Percentiles rank a stretch among this genome's conserved stretches.
These are phyloP conservation scores for Cydonia oblonga DNA, from an alignment of 331 rosid species.

Conservation along the genomic window DNA sequence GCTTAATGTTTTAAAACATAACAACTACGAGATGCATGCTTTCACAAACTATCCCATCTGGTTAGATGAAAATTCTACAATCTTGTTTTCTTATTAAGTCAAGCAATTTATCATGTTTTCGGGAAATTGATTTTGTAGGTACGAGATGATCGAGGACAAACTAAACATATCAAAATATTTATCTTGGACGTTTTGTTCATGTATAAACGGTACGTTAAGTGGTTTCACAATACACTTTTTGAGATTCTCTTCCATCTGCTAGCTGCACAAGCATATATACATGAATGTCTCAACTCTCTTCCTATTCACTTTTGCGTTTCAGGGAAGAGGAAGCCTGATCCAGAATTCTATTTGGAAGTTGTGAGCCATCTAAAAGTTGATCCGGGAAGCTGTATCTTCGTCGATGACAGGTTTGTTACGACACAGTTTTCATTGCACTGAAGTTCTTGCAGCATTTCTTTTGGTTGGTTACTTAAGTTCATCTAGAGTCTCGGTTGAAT, in stretches of 20 bases:
- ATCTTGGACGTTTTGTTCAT: slow-evolving; percentile 95
- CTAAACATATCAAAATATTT: slow-evolving; percentile 60
- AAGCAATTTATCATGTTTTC: slow-evolving; percentile 3
- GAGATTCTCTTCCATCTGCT: neutral
- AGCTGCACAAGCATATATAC: neutral
- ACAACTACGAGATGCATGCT: slow-evolving; percentile 83
- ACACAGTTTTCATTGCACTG: neutral
- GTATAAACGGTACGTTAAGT: slow-evolving; percentile 36
- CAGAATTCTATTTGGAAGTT: slow-evolving; percentile 55
- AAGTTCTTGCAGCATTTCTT: no score
- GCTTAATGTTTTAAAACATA: slow-evolving; percentile 54
- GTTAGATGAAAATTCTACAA: slow-evolving; percentile 25
- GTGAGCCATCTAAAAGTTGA: slow-evolving; percentile 58
- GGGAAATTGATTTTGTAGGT: slow-evolving; percentile 39
- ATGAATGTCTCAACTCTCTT: neutral
- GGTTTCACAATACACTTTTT: neutral
- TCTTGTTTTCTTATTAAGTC: slow-evolving; percentile 10
- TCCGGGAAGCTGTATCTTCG: slow-evolving; percentile 55
- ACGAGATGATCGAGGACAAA: slow-evolving; percentile 72
- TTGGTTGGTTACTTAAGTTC: no score
- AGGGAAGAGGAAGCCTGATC: slow-evolving; percentile 95
- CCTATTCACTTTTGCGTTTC: slow-evolving; percentile 7
- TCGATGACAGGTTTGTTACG: slow-evolving; percentile 71
- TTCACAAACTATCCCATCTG: slow-evolving; percentile 91
- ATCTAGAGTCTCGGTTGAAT: neutral